Evolutionary conservation across 2,329 filamentous ascomycete genomes (phyloP).

Genomic region (Onygenales sp.): DNA sequence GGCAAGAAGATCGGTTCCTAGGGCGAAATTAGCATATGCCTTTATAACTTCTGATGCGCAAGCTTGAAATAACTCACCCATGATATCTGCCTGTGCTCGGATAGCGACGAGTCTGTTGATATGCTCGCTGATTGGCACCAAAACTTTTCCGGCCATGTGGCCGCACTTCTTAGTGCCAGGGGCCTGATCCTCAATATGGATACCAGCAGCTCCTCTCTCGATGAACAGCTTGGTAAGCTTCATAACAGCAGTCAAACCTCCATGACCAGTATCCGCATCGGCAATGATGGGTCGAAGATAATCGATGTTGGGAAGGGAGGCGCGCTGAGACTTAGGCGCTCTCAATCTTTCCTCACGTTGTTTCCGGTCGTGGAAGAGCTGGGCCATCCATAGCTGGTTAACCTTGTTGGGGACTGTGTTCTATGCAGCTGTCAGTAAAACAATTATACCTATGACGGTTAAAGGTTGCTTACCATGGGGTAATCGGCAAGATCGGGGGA

Average conservation of each 20-base stretch:
- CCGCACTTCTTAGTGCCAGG: constrained; percentile 99
- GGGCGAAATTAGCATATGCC: constrained; percentile 3
- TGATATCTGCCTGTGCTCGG: constrained; percentile 94
- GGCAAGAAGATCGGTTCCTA: constrained; percentile 73
- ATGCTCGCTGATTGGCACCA: constrained; percentile 94
- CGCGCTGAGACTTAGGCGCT: constrained; percentile 61
- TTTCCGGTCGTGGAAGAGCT: constrained; percentile 99
- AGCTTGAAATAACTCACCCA: constrained; percentile 50
- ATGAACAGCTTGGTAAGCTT: constrained; percentile 97
- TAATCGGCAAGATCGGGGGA: constrained; percentile 98
- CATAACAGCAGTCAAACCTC: constrained; percentile 97
- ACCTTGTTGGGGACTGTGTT: constrained; percentile 99
- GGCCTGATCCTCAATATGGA: constrained; percentile 97
- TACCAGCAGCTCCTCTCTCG: constrained; percentile 91
- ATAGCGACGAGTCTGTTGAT: constrained; percentile 97
- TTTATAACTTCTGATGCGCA: not conserved
- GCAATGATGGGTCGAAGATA: constrained; percentile 94
- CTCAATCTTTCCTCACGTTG: constrained; percentile 89
- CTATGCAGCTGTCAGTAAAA: constrained; percentile 35
- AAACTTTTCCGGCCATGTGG: constrained; percentile 97
- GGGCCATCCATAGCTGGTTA: constrained; percentile 92
- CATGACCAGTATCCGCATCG: constrained; percentile 94
- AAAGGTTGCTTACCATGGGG: constrained; percentile 57
- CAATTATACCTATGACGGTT: not conserved
- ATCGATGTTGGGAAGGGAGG: constrained; percentile 69